Evolutionary conservation across 192 early-diverging fungal genomes (phyloP).

Genomic region (Backusella mclennaniae): DNA sequence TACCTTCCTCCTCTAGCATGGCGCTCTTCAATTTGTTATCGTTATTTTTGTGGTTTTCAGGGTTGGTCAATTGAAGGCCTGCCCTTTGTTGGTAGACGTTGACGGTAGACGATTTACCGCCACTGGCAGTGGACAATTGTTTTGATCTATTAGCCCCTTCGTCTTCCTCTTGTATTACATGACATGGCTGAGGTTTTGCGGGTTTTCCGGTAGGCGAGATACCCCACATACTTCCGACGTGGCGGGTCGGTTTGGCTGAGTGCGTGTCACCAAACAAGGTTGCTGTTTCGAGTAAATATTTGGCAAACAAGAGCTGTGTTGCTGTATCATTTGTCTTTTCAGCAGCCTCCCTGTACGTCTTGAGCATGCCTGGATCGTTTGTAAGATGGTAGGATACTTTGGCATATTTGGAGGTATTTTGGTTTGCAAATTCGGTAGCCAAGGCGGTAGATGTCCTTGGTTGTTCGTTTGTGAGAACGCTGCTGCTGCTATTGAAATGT

Average conservation of each 20-base stretch:
- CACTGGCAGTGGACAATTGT: not conserved
- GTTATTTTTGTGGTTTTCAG: not conserved
- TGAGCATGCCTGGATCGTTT: constrained; percentile 33
- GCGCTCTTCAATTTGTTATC: not conserved
- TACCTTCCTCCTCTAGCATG: constrained; percentile 48
- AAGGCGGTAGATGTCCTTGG: not conserved
- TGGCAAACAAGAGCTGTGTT: constrained; percentile 73
- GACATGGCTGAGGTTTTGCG: not conserved
- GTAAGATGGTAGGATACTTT: constrained; percentile 21
- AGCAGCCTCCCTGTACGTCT: constrained; percentile 71
- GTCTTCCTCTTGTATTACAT: not conserved
- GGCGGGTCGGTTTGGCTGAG: not conserved
- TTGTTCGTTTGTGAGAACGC: not conserved
- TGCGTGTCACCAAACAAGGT: constrained; percentile 24
- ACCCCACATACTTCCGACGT: constrained; percentile 7
- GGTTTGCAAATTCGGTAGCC: not conserved
- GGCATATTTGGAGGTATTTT: constrained; percentile 13
- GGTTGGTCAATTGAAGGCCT: not conserved
- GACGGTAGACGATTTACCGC: not conserved
- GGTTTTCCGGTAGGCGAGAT: not conserved
- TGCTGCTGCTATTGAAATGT: not conserved
- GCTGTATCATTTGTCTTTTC: constrained; percentile 72
- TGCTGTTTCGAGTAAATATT: constrained; percentile 72
- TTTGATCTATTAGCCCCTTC: not conserved
- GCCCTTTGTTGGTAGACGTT: not conserved